Evolutionary conservation across 768 basidiomycete species (phyloP).

Genomic region (Leucocoprinus sp.): DNA sequence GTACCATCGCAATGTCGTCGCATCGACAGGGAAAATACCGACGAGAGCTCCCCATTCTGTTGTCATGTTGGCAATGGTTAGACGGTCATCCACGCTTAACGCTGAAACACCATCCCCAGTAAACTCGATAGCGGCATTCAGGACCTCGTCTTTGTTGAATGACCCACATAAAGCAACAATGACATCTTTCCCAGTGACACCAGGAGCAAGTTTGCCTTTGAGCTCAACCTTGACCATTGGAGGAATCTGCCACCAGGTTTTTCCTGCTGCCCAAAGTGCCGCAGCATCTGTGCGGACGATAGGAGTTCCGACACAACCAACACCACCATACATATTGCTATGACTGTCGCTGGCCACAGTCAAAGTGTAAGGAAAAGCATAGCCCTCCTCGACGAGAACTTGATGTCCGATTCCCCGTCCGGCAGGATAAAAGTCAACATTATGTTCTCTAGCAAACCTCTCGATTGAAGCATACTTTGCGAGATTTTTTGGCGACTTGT

Average conservation of each 20-base stretch:
- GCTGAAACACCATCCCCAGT: constrained; percentile 78
- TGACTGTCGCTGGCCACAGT: constrained; percentile 96
- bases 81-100: constrained; percentile 81
- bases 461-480: constrained; percentile 91
- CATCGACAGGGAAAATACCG: constrained; percentile 91
- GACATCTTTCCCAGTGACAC: constrained; percentile 97
- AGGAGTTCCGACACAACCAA: constrained; percentile 94
- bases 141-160: constrained; percentile 93
- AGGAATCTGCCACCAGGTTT: constrained; percentile 99
- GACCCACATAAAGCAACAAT: constrained; percentile 94
- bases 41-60: constrained; percentile 99
- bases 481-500: constrained; percentile 84
- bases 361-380: constrained; percentile 91
- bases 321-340: constrained; percentile 98
- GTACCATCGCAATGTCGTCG: constrained; percentile 80
- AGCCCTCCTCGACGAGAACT: constrained; percentile 95
- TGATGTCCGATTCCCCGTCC: constrained; percentile 98
- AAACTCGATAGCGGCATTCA: constrained; percentile 97
- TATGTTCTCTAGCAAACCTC: constrained; percentile 75
- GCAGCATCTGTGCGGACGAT: constrained; percentile 95
- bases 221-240: constrained; percentile 94
- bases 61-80: constrained; percentile 99
- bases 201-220: constrained; percentile 69
- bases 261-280: constrained; percentile 95
- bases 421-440: constrained; percentile 93